phyloP scores from a whole-genome alignment of 2,329 filamentous ascomycete genomes.

The Myriosclerotinia scirpicola region DNA sequence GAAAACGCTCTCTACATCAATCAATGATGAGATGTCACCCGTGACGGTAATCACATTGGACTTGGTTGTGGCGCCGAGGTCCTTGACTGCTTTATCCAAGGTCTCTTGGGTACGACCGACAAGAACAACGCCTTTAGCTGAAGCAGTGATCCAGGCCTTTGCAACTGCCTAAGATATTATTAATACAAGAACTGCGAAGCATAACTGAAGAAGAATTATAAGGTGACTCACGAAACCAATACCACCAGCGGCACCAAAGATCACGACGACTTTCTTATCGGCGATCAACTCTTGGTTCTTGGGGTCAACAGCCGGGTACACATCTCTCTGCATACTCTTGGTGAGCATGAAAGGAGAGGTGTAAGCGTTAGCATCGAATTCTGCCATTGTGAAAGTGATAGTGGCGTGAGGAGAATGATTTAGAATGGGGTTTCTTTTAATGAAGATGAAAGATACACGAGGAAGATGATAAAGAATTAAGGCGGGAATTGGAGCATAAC shows the following conservation, averaged over 20 bases:
- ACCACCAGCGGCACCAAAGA: constrained; percentile 23
- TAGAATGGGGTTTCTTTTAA: too few species aligned
- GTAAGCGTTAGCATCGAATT: constrained; percentile 4
- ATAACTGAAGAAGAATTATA: too few species aligned
- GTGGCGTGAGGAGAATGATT: too few species aligned
- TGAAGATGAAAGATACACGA: too few species aligned
- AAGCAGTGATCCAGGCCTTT: constrained; percentile 27
- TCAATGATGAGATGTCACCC: too few species aligned
- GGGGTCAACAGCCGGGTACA: constrained; percentile 39
- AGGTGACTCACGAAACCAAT: constrained; percentile 26
- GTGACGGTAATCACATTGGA: too few species aligned
- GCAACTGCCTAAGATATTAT: not conserved
- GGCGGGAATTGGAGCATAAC: too few species aligned
- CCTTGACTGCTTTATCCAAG: not conserved
- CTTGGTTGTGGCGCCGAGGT: too few species aligned
- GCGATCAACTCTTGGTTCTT: constrained; percentile 12
- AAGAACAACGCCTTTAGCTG: constrained; percentile 36
- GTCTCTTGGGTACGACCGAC: constrained; percentile 28
- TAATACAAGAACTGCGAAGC: not conserved
- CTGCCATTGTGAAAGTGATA: not conserved
- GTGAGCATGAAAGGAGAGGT: not conserved
- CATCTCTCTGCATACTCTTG: not conserved
- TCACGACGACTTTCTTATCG: constrained; percentile 21
- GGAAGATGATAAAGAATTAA: too few species aligned
- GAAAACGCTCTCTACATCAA: too few species aligned